Evolutionary conservation across 768 basidiomycete genomes (phyloP), one percentile per base, ranked within the genome.

Genomic region (Panellus pusillus): DNA sequence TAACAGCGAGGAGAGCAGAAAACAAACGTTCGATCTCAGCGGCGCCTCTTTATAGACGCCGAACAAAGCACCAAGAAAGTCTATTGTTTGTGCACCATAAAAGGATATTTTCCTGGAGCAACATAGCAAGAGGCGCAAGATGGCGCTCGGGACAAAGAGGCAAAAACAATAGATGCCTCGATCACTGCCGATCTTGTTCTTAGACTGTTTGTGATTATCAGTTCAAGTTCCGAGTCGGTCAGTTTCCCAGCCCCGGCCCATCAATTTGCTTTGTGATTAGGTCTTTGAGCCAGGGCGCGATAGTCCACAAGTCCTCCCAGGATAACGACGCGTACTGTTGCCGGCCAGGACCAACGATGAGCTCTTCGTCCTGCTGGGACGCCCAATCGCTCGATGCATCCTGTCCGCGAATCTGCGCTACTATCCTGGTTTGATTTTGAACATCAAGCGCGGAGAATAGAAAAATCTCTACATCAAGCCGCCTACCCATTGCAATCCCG

Each of bases 221-320:
- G 31, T 35, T 47, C 29, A 38, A 43, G 29, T 31, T 39, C n/a
- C n/a, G n/a, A 4, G 31, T n/a, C 47, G 52, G 40, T 48, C 63
- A 76, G 48, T 80, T 76, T 31, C 89, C 89, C 37, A 92, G 72
- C n/a, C 89, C 87, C 45, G 80, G 77, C 1, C 90, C 91, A 52
- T 83, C 76, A 55, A 91, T 84, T 63, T 74, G 79, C 63, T 75
- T 83, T 28, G 82, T 79, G 52, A 89, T 76, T 50, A 73, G 74
- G 48, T 83, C 80, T 52, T 84, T 78, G 73, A 92, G 79, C 91
- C 91, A 92, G 3, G 89, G 91, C 36, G 90, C 87, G 52, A 91
- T 81, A 29, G 82, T 77, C 65, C 76, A 75, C 36, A 93, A 69
- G 65, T 92, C 91, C 17, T 72, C 70, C 82, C 83, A 86, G 0